Evolutionary conservation across 1,139 yeast genomes (phyloP), one percentile per base, ranked within the genome.

Genomic region (Blastobotrys illinoisensis): DNA sequence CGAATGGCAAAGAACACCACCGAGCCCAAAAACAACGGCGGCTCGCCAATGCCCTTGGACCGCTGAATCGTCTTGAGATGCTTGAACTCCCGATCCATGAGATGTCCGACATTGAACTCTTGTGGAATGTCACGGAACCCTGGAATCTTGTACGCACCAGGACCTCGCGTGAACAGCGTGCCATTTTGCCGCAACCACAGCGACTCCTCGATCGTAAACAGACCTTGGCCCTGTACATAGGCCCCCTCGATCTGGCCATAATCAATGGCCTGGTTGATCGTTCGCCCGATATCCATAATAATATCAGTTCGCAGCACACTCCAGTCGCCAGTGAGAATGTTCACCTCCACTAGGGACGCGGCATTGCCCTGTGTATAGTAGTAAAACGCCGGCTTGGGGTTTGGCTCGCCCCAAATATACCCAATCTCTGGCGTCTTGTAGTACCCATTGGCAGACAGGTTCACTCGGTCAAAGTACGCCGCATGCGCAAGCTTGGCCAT

Each of bases 171-270:
- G 58, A 74, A 71, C 43, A 76, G 61, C 1, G 71, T 62, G 9
- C 79, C 78, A 48, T 69, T 69, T 44, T 71, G 65, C 50, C 74
- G 62, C 13, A 26, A 9, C 79, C 79, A 76, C 50, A 76, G 60
- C 1, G 77, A 71, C 60, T 76, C 79, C 57, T 76, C 79, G 61
- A 76, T 72, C 1, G 79, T 76, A 58, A 73, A 76, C 45, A 76
- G 67, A 1, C 79, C 79, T 66, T 75, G 75, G 24, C 79, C 79
- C 60, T 76, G 79, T 16, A 76, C 68, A 58, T 71, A 76, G 0
- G 79, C 79, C 20, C 79, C 79, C 59, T 76, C 79, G 44, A 76
- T 76, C 63, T 76, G 79, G 4, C 79, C 79, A 59, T 74, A 74
- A 56, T 75, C 79, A 54, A 76, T 75, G 26, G 79, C 79, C 55